A percentile compares a stretch with the other conserved stretches of the same genome.
Conservation (phyloP, 805 yeast species). For the Yamadazyma olivae region DNA sequence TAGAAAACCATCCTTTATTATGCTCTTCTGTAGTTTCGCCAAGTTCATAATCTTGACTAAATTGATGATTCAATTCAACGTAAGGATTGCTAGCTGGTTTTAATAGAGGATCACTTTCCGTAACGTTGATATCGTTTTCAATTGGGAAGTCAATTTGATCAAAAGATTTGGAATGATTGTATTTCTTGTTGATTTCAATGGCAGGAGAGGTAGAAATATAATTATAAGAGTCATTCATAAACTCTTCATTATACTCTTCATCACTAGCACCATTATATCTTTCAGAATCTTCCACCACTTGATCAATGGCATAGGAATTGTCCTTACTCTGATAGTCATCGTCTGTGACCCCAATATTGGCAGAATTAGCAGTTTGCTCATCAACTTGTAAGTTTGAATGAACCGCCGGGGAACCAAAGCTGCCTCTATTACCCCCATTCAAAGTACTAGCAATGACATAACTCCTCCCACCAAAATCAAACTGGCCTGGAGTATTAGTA, state of each 20-base stretch:
- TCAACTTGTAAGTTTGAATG: constrained; percentile 50
- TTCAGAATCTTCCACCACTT: no score
- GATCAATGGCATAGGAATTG: no score
- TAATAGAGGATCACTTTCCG: constrained; percentile 1
- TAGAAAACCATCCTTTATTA: background rate
- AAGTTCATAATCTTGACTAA: constrained; percentile 6
- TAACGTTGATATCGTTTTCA: no score
- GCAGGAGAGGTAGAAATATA: background rate
- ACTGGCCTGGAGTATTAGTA: constrained; percentile 18
- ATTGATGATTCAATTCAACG: background rate
- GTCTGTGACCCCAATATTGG: constrained; percentile 52
- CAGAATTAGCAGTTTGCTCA: constrained; percentile 55
- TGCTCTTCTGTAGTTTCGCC: background rate
- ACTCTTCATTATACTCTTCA: background rate
- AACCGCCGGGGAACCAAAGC: constrained; percentile 40
- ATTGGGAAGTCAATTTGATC: background rate
- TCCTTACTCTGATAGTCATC: background rate
- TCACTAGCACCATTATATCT: background rate
- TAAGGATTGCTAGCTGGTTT: background rate
- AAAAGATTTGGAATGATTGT: no score
- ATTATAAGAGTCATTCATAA: background rate
- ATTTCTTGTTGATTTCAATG: background rate
- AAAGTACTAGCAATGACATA: constrained; percentile 22
- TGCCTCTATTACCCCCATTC: constrained; percentile 25
- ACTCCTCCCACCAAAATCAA: constrained; percentile 43